A percentile compares a stretch with the other conserved stretches of the same genome.
phyloP scores from a whole-genome alignment of 148 eudicot genomes.

The Rhododendron molle region DNA sequence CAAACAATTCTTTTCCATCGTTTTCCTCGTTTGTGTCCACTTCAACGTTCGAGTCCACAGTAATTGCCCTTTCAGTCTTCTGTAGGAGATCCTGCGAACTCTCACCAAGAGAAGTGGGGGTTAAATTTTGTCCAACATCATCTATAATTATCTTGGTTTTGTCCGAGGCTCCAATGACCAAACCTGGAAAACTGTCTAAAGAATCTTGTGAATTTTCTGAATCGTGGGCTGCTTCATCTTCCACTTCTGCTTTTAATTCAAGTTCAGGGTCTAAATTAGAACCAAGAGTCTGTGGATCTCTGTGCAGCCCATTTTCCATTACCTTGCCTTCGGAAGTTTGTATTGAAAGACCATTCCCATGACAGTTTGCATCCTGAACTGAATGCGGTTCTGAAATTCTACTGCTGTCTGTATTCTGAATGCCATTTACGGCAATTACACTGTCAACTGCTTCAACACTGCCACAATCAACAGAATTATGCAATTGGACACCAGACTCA shows the following conservation, averaged over 20 bases:
- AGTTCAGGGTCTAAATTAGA: slow-evolving; percentile 9
- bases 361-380: background rate
- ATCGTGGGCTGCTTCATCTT: background rate
- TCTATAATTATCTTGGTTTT: slow-evolving; percentile 9
- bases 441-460: background rate
- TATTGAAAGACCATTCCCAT: background rate
- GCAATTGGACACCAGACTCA: background rate
- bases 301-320: background rate
- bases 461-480: background rate
- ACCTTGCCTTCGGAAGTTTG: background rate
- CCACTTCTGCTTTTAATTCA: background rate
- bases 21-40: slow-evolving; percentile 8
- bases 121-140: slow-evolving; percentile 7
- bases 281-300: background rate
- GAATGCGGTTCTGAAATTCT: background rate
- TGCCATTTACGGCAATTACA: background rate
- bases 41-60: slow-evolving; percentile 5
- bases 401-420: background rate
- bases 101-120: slow-evolving; percentile 13
- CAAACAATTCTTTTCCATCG: slow-evolving; percentile 15
- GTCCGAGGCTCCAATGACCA: slow-evolving; percentile 5
- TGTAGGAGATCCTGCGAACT: slow-evolving; percentile 9
- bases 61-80: slow-evolving; percentile 6
- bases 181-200: slow-evolving; percentile 10
- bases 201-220: background rate